phyloP scores from a whole-genome alignment of 2,329 filamentous ascomycete genomes.

The Amphichorda felina region DNA sequence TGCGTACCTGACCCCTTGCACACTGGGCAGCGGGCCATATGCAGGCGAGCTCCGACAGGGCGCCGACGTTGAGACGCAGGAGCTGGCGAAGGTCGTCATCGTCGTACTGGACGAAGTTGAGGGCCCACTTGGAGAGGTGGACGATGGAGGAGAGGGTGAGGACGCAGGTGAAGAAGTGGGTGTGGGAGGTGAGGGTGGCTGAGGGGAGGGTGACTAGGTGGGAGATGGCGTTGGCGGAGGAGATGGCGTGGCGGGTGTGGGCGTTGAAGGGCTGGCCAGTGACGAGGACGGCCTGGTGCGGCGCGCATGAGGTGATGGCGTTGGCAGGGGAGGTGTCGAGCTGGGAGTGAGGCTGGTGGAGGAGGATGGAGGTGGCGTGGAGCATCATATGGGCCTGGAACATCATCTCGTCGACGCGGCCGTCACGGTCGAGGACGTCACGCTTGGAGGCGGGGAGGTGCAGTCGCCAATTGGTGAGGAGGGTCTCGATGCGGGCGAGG shows the following conservation, averaged over 20 bases:
- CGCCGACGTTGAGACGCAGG: conserved; percentile 68
- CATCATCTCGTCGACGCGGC: conserved; percentile 75
- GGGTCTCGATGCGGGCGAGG: conserved; percentile 35
- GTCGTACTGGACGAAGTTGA: conserved; percentile 46
- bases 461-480: conserved; percentile 63
- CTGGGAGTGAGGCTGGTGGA: conserved; percentile 71
- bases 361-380: conserved; percentile 54
- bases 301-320: conserved; percentile 54
- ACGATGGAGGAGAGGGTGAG: conserved; percentile 70
- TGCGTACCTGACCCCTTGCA: conserved; percentile 62
- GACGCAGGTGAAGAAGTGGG: conserved; percentile 74
- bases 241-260: conserved; percentile 72
- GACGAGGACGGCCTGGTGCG: conserved; percentile 37
- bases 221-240: conserved; percentile 67
- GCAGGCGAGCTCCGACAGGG: conserved; percentile 53
- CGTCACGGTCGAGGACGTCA: conserved; percentile 51
- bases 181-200: conserved; percentile 50
- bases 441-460: conserved; percentile 64
- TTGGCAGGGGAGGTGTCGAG: conserved; percentile 50
- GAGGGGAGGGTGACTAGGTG: conserved; percentile 59
- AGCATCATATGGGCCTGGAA: conserved; percentile 83
- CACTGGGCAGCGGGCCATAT: conserved; percentile 64
- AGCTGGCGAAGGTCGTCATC: conserved; percentile 60
- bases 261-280: conserved; percentile 43
- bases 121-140: conserved; percentile 67